Evolutionary conservation across 2,329 filamentous ascomycete genomes (phyloP), one percentile per base, ranked within the genome.

Genomic region (Pseudocercospora musae): DNA sequence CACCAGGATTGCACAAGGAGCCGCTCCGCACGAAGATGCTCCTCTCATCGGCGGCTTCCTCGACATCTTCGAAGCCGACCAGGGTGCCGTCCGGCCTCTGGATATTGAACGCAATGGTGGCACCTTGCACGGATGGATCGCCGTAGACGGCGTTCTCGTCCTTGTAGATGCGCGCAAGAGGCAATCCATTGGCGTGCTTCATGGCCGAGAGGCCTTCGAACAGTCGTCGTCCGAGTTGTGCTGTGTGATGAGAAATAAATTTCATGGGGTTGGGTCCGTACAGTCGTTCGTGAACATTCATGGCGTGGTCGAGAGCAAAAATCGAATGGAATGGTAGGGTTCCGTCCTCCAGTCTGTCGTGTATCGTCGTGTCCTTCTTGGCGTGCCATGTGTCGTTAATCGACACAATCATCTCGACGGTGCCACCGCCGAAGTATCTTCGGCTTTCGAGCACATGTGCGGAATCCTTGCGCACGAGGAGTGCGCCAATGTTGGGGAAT

Each of bases 351-450:
- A 90, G 79, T 1, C 80, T 79, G 46, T 87, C 84, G 68, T 89
- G 85, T 3, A 87, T 75, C 50, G 79, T 78, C 57, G 79, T 80
- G 66, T 78, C 68, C 59, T 82, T 87, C 65, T 78, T 84, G 31
- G 78, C 80, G 71, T 84, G 83, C 84, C 80, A 88, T 4, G 77
- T 76, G n/a, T 78, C 74, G 15, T 79, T 80, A 46, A 82, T 73
- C 20, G 81, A 78, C 5, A 82, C 81, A 25, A 87, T 82, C 80
- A 87, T 85, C 56, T 84, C 81, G 40, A 87, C 84, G 1, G 88
- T 90, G 9, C 87, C 88, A 27, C 88, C 88, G 20, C 87, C 88
- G 69, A 90, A 90, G 70, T 88, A 90, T 63, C 79, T 82, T 44
- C 85, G 78, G 59, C 80, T 77, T 57, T 79, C 81, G 48, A 84